A percentile compares a stretch with the other conserved stretches of the same genome.
phyloP scores from a whole-genome alignment of 2,329 filamentous ascomycete genomes.

The Fragosphaeria purpurea region DNA sequence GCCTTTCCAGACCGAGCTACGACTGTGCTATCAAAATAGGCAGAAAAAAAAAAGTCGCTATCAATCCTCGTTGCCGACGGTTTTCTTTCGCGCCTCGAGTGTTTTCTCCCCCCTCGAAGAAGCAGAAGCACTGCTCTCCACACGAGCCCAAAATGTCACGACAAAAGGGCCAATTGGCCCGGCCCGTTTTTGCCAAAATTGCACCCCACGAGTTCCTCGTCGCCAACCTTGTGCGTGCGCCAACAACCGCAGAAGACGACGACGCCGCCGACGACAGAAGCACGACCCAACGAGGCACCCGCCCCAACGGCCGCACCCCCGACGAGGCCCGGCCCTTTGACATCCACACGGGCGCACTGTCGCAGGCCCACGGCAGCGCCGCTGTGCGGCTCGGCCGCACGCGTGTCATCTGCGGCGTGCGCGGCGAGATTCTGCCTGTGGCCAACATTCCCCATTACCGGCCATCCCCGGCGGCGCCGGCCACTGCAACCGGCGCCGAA shows the following conservation, averaged over 20 bases:
- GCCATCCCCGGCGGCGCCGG: slow-evolving; percentile 18
- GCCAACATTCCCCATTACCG: slow-evolving; percentile 63
- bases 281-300: slow-evolving; percentile 34
- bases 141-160: slow-evolving; percentile 4
- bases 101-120: too few species aligned
- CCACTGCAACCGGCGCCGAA: not conserved
- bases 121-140: too few species aligned
- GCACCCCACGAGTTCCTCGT: slow-evolving; percentile 83
- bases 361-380: slow-evolving; percentile 82
- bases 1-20: too few species aligned
- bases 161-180: slow-evolving; percentile 21
- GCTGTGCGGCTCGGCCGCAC: slow-evolving; percentile 84
- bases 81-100: too few species aligned
- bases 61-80: too few species aligned
- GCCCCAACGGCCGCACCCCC: slow-evolving; percentile 72
- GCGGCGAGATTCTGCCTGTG: slow-evolving; percentile 72
- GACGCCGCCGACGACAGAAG: slow-evolving; percentile 24
- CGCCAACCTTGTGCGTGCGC: slow-evolving; percentile 62
- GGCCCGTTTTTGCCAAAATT: slow-evolving; percentile 77
- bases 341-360: slow-evolving; percentile 73
- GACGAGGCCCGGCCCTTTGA: slow-evolving; percentile 61
- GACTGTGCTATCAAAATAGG: too few species aligned
- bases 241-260: slow-evolving; percentile 24
- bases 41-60: too few species aligned
- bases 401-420: slow-evolving; percentile 86